phyloP scores from a whole-genome alignment of 345 rosid genomes.

The Bruguiera sexangula region DNA sequence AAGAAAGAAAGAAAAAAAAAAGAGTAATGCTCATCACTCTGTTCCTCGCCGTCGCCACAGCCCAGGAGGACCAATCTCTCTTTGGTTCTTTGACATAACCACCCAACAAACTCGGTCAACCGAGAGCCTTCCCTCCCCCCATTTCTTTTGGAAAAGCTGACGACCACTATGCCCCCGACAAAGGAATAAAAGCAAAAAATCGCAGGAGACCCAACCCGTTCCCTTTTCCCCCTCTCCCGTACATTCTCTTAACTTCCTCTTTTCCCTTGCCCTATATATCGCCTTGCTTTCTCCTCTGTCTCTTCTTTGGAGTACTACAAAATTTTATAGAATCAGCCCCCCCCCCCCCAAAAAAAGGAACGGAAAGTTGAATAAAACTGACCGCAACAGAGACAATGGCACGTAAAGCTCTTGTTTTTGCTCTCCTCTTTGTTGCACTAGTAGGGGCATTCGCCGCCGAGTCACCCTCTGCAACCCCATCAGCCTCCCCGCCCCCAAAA shows the following conservation, averaged over 20 bases:
- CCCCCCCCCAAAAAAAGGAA: not conserved
- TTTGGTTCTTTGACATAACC: not conserved
- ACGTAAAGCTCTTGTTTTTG: conserved; percentile 25
- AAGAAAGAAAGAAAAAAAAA: no score
- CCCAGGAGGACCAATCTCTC: not conserved
- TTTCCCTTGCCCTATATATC: not conserved
- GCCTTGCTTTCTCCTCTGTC: not conserved
- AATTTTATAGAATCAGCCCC: not conserved
- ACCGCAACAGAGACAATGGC: conserved; percentile 18
- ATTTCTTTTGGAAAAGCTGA: not conserved
- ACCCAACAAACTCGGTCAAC: conserved; percentile 23
- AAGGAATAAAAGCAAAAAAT: not conserved
- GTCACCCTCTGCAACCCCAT: conserved; percentile 13
- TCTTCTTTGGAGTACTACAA: conserved; percentile 8
- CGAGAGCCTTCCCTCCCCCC: not conserved
- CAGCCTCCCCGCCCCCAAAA: not conserved
- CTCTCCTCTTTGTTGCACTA: conserved; percentile 24
- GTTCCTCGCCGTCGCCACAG: no score
- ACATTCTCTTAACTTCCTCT: conserved; percentile 11
- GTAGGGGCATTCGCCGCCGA: conserved; percentile 25
- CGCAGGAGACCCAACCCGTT: not conserved
- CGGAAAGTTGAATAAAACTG: not conserved
- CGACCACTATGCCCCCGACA: not conserved
- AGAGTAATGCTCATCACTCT: no score
- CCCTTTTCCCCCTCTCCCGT: not conserved